These are phyloP conservation scores for Acidiella bohemica DNA, from an alignment of 495 filamentous ascomycete genomes.

Conservation along the genomic window DNA sequence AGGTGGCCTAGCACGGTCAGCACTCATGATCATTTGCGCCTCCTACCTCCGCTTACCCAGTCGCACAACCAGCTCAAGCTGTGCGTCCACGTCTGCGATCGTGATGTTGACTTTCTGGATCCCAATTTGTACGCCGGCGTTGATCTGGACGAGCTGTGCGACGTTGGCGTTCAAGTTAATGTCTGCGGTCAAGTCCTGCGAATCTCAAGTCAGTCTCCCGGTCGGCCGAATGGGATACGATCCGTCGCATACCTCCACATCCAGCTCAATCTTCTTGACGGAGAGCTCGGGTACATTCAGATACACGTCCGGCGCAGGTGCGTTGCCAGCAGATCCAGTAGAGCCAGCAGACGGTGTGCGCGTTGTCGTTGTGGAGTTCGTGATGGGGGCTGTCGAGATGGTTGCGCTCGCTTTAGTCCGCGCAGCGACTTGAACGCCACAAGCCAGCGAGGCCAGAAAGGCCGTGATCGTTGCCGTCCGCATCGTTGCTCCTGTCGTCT, in stretches of 20 bases:
- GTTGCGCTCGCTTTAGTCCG: slow-evolving; percentile 10
- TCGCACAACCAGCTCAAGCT: slow-evolving; percentile 43
- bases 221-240: too few species aligned
- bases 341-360: too few species aligned
- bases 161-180: slow-evolving; percentile 43
- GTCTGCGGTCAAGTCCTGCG: slow-evolving; percentile 31
- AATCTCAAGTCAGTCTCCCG: too few species aligned
- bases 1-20: slow-evolving; percentile 24
- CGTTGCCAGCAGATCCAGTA: slow-evolving; percentile 13
- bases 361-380: slow-evolving; percentile 2
- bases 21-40: too few species aligned
- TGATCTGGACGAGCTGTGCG: slow-evolving; percentile 39
- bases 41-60: slow-evolving; percentile 29
- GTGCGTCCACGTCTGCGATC: slow-evolving; percentile 40
- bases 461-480: too few species aligned
- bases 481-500: too few species aligned
- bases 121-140: slow-evolving; percentile 39
- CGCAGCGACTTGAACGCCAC: slow-evolving; percentile 8
- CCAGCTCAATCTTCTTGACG: slow-evolving; percentile 41
- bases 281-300: slow-evolving; percentile 41
- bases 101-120: slow-evolving; percentile 45
- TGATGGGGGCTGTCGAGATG: slow-evolving; percentile 6
- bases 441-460: slow-evolving; percentile 2
- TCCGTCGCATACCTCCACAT: slow-evolving; percentile 19
- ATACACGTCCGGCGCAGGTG: slow-evolving; percentile 38